Base-by-base conservation (phyloP, 1,284 basidiomycete species). In the Sanghuangporus weigelae region DNA sequence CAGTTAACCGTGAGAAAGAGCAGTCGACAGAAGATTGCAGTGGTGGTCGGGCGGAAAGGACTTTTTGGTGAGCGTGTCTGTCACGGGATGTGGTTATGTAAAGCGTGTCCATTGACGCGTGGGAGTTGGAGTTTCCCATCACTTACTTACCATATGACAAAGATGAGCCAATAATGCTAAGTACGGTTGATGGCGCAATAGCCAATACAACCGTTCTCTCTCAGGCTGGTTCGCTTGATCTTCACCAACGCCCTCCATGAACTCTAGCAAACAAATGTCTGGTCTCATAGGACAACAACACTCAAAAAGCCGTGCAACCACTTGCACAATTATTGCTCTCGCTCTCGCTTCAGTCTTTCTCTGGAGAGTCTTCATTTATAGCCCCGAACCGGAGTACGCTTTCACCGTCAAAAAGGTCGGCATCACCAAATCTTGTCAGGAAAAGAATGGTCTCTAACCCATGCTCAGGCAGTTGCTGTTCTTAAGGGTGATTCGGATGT, bases 401-500 rank as follows among this genome's bases (percentile, higher is more conserved):
- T 46, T 63, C 55, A 21, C 21, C 36, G 42, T 59, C 3, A 63
- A 58, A 46, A 51, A 58, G 49, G 62, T 58, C 23, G 11, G 58
- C 31, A 23, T 23, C 35, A 36, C 42, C 16, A 3, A 19, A 38
- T 10, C 12, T n/a, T 50, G 16, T 57, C 42, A 46, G 19, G 38
- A 44, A 44, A 35, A 8, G 16, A 10, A 26, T 49, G 23, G 19
- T 36, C 19, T 57, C 26, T 49, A 1, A 57, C 7, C 36, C 23
- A 42, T 6, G 11, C n/a, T 19, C 65, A 89, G 89, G 90, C 89
- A 44, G 79, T 87, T 54, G 87, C 82, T 35, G 80, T 90, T 31
- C 77, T 93, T 69, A 82, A 79, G 66, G 88, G 89, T 55, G 81
- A 83, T 60, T 79, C 85, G 7, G 72, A 76, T 64, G 85, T 88